Base-by-base conservation (phyloP, 2,329 filamentous ascomycete genomes). In the Aureobasidium sp. region DNA sequence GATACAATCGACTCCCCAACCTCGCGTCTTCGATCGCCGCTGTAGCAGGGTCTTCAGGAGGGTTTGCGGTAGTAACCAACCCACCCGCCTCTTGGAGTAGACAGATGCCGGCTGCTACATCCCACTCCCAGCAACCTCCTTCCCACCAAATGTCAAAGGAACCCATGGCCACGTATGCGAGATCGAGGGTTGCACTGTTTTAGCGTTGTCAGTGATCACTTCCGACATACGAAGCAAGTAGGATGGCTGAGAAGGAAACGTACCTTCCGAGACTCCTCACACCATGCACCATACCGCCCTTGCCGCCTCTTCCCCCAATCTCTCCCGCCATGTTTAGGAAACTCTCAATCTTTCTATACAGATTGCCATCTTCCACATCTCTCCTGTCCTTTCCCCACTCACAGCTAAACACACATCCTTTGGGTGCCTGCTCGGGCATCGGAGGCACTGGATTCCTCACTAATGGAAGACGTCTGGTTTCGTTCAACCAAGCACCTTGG, bases 81-180 rank as follows among this genome's bases (percentile, higher is more conserved):
- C 89, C 89, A 1, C 88, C 88, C 2, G 89, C 88, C 75, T 91
- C 88, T 62, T 86, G 77, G 0, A 91, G 75, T 44, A 91, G 85
- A 5, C 86, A 87, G 63, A 90, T 85, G 1, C 88, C 88, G 14
- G 88, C 89, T 1, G 88, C 87, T 3, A 91, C 88, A 67, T 91
- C 89, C 85, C 88, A 91, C 73, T 91, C 89, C 88, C 88, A 90
- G 69, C 87, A 90, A 0, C 66, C 72, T 3, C 87, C 88, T 70
- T 91, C 88, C 88, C 88, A 91, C 88, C 88, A 91, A 12, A 91
- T 89, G 73, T 91, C 88, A 66, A 91, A 86, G 0, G 84, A 79
- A 0, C 88, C 88, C 81, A 88, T 88, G 14, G 89, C 88, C 11
- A 84, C 84, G 71, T 91, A 91, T 0, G 87, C 88, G 53, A 91